Base-by-base conservation (phyloP, 2,329 filamentous ascomycete genomes). In the Tetracladium maxilliforme region DNA sequence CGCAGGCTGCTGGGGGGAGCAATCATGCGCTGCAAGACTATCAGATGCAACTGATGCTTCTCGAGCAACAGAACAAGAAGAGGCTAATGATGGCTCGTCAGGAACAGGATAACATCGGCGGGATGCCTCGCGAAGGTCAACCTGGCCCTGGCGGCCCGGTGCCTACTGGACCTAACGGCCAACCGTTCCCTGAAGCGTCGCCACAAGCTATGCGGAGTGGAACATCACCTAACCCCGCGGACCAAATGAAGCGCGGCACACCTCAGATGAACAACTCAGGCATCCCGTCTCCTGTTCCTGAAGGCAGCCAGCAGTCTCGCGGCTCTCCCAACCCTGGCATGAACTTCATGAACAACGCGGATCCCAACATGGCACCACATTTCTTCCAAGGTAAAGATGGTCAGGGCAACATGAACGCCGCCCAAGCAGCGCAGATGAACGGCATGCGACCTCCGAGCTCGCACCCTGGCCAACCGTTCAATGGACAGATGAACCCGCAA, bases 41-140 rank as follows among this genome's bases (percentile, higher is more conserved):
- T 41, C 80, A 87, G 54, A 86, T 86, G 79, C 80, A 87, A 47
- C 54, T 87, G 44, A 87, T 86, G 80, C 54, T 86, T 24, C 63
- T 87, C 10, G 80, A 87, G 51, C 80, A 86, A 50, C 79, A 87
- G 51, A 87, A 87, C 41, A 87, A 86, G 61, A 86, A 84, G 51
- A 63, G 80, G 11, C 60, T 87, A 24, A 72, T 84, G 60, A 83
- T 84, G 78, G 80, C 80, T 19, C 70, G 80, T 11, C 77, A 75
- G 44, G 61, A 84, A 45, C 79, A 87, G 48, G 81, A 86, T 34
- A 70, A 55, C 42, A 64, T 73, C 48, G 56, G 42, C 24, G 45
- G 49, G 13, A 57, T 62, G 34, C 54, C 58, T 19, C 55, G 63
- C 35, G 60, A 58, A 27, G 60, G 56, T 16, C 58, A 61, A 27